A percentile compares a stretch with the other conserved stretches of the same genome.
Conservation (phyloP, 2,329 filamentous ascomycete species). For the Didymella exigua region DNA sequence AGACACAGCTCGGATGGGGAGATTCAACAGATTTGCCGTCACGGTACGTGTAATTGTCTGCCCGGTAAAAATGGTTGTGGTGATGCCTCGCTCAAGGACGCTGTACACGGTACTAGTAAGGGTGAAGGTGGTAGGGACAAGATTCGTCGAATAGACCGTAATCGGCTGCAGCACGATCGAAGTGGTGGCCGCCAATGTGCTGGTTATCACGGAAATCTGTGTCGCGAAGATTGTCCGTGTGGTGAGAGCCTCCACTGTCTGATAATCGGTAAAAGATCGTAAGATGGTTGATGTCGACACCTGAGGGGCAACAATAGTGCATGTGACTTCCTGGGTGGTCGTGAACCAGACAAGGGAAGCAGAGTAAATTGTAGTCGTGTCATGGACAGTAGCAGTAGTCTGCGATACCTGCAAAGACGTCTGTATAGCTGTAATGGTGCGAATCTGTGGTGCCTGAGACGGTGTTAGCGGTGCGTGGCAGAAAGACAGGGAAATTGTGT, state of each 20-base stretch:
- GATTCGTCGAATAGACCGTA: slow-evolving; percentile 6
- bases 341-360: neutral
- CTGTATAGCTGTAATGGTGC: neutral
- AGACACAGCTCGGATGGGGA: neutral
- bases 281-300: neutral
- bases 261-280: neutral
- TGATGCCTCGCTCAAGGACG: neutral
- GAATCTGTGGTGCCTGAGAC: neutral
- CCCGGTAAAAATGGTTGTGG: neutral
- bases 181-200: neutral
- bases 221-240: slow-evolving; percentile 3
- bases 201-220: neutral
- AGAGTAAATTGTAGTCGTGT: neutral
- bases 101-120: neutral
- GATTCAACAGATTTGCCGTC: neutral
- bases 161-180: slow-evolving; percentile 6
- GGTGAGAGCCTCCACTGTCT: neutral
- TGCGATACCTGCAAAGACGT: neutral
- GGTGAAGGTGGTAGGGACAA: neutral
- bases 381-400: neutral
- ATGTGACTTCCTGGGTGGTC: neutral
- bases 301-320: neutral
- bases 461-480: neutral
- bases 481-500: neutral
- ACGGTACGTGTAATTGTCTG: slow-evolving; percentile 1